A percentile compares a stretch with the other conserved stretches of the same genome.
Conservation (phyloP, 192 early-diverging fungal species). For the Phycomyces blakesleeanus region DNA sequence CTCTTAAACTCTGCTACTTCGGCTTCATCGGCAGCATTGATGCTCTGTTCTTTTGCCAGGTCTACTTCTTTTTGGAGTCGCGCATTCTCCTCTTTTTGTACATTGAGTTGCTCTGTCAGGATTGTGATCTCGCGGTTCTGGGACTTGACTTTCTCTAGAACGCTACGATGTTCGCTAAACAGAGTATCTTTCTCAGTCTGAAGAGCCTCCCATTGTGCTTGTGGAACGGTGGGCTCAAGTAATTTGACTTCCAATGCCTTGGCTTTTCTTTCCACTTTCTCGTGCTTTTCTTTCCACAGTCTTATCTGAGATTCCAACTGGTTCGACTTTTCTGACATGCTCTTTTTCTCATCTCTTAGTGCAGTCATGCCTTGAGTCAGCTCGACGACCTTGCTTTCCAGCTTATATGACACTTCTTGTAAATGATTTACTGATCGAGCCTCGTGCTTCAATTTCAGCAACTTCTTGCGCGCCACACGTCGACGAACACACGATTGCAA, state of each 20-base stretch:
- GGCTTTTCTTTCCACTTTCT: conserved; percentile 53
- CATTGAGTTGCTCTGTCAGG: conserved; percentile 46
- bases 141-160: conserved; percentile 51
- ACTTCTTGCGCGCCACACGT: conserved; percentile 60
- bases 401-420: conserved; percentile 88
- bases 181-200: conserved; percentile 50
- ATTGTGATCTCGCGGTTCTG: conserved; percentile 62
- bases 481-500: conserved; percentile 86
- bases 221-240: conserved; percentile 53
- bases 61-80: conserved; percentile 49
- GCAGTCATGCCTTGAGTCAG: conserved; percentile 75
- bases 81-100: conserved; percentile 61
- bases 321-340: conserved; percentile 50
- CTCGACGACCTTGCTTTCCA: conserved; percentile 96
- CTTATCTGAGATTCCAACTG: conserved; percentile 62
- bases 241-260: conserved; percentile 49
- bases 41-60: conserved; percentile 29
- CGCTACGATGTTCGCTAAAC: conserved; percentile 55
- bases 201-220: conserved; percentile 52
- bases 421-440: conserved; percentile 85
- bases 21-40: conserved; percentile 58
- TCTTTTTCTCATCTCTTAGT: conserved; percentile 67
- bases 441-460: conserved; percentile 75
- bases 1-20: conserved; percentile 60
- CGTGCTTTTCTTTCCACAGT: conserved; percentile 70